Percentiles rank a stretch among this genome's conserved stretches.
These are phyloP conservation scores for Solanum hybrid DNA, from an alignment of 305 asterid species.

Conservation along the genomic window DNA sequence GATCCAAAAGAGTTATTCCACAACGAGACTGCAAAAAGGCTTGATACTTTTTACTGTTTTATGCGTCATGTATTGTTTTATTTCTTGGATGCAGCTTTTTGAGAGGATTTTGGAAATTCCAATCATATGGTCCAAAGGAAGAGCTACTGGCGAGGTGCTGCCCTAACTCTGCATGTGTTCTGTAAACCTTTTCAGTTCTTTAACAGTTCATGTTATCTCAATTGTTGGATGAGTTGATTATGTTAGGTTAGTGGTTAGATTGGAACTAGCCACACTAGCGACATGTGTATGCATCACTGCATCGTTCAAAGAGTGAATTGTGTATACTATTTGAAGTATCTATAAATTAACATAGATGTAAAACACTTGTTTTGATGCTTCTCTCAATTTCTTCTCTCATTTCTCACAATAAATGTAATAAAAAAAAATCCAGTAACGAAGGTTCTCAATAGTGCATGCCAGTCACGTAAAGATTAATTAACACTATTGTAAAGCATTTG, in stretches of 20 bases:
- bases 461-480: background rate
- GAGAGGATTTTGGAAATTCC: slow-evolving; percentile 96
- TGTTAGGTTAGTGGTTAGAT: background rate
- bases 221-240: background rate
- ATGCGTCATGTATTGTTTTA: slow-evolving; percentile 6
- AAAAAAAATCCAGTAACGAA: background rate
- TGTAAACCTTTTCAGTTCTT: background rate
- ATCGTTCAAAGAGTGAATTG: background rate
- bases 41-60: slow-evolving; percentile 11
- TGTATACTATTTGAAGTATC: background rate
- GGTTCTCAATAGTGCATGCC: background rate
- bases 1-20: slow-evolving; percentile 7
- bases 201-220: background rate
- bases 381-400: background rate
- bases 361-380: background rate
- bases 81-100: slow-evolving; percentile 59
- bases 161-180: slow-evolving; percentile 23
- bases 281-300: background rate
- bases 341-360: background rate
- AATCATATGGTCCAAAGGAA: slow-evolving; percentile 81
- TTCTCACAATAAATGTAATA: background rate
- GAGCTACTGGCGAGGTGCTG: slow-evolving; percentile 99
- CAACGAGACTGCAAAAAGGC: slow-evolving; percentile 8
- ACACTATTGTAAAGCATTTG: background rate
- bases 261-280: background rate